These are phyloP conservation scores for Backusella morwellensis DNA, from an alignment of 192 early-diverging fungal species.

Conservation along the genomic window DNA sequence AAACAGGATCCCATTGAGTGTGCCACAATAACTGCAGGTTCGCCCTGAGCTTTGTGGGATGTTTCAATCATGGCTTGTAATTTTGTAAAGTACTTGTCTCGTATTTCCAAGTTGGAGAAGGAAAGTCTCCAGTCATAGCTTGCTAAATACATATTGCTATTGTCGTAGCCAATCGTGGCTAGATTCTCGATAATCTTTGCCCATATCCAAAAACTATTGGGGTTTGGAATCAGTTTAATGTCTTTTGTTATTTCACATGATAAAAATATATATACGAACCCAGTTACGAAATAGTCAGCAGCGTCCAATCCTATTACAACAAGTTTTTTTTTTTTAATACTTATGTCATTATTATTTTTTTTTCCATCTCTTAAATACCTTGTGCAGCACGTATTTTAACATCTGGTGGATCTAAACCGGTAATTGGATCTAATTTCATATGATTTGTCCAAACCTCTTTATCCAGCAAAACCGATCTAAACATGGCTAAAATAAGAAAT, in stretches of 20 bases:
- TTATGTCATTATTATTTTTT: neutral
- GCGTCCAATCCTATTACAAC: conserved; percentile 67
- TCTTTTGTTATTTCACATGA: neutral
- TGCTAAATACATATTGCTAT: conserved; percentile 82
- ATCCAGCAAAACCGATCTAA: conserved; percentile 80
- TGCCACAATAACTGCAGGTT: conserved; percentile 54
- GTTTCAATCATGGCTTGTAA: conserved; percentile 76
- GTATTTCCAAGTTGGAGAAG: conserved; percentile 69
- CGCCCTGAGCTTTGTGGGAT: conserved; percentile 41
- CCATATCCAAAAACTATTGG: conserved; percentile 82
- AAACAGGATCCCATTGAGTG: conserved; percentile 74
- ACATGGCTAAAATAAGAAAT: conserved; percentile 56
- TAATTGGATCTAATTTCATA: conserved; percentile 75
- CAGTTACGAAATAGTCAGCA: conserved; percentile 86
- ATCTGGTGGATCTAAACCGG: conserved; percentile 79
- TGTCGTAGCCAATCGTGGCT: conserved; percentile 81
- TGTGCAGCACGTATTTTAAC: conserved; percentile 83
- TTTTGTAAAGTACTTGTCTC: conserved; percentile 80
- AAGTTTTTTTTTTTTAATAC: neutral
- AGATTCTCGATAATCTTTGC: conserved; percentile 79
- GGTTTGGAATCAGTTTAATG: neutral
- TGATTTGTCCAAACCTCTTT: conserved; percentile 84
- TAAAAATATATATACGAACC: conserved; percentile 41
- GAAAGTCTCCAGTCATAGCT: conserved; percentile 89
- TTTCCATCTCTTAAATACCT: conserved; percentile 26